Evolutionary conservation across 169 alveolate species (phyloP).

Genomic region (Perkinsus marinus): DNA sequence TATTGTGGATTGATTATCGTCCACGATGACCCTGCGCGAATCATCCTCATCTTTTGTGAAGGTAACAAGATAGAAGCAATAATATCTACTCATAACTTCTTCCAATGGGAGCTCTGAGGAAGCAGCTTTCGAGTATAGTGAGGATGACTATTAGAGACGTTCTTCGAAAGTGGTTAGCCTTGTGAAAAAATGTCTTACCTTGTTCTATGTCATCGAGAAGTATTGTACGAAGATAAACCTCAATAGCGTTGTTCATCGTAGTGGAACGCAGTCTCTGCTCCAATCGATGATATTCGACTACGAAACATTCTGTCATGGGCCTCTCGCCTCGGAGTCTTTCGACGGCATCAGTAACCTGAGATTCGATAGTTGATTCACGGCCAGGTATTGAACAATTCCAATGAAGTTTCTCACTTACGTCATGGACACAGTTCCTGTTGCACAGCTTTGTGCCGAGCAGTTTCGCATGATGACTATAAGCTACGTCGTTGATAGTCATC

Average conservation of each 20-base stretch:
- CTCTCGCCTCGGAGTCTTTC: no score
- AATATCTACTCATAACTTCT: background rate
- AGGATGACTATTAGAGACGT: background rate
- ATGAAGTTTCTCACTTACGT: background rate
- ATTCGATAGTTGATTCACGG: background rate
- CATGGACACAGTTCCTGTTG: background rate
- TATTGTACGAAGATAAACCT: background rate
- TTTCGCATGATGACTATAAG: background rate
- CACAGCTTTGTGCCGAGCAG: background rate
- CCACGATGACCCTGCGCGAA: background rate
- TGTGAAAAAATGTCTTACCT: background rate
- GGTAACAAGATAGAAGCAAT: background rate
- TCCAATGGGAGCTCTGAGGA: background rate
- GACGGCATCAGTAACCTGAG: background rate
- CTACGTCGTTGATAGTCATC: background rate
- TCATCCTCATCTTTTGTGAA: background rate
- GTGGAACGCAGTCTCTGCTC: background rate
- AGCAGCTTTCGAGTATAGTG: background rate
- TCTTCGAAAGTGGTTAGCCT: no score
- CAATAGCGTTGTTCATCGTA: background rate
- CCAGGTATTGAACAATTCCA: background rate
- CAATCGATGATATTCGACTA: background rate
- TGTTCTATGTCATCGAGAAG: background rate
- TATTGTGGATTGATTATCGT: background rate
- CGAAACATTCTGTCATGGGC: background rate